A percentile compares a stretch with the other conserved stretches of the same genome.
These are phyloP conservation scores for Priceomyces fermenticarens DNA, from an alignment of 805 yeast genomes.

Conservation along the genomic window DNA sequence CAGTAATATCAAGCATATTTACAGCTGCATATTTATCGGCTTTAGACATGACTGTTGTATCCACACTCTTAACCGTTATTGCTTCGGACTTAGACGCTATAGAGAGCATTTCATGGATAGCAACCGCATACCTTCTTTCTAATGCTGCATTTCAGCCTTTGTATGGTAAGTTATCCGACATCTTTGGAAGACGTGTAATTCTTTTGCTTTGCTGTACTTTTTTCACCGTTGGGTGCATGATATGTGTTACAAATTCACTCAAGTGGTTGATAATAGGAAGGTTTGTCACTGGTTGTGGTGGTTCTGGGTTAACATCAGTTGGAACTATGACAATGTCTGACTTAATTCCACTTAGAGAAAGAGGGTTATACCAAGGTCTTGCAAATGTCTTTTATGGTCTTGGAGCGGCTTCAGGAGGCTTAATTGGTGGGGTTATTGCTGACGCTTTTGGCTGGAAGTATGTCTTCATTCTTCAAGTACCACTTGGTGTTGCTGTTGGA, in stretches of 20 bases:
- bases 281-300: constrained; percentile 82
- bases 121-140: constrained; percentile 64
- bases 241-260: constrained; percentile 53
- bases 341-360: constrained; percentile 66
- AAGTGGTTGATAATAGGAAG: constrained; percentile 53
- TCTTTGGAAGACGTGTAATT: constrained; percentile 61
- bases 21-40: constrained; percentile 56
- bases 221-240: constrained; percentile 54
- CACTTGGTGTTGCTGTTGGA: constrained; percentile 42
- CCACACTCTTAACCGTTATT: constrained; percentile 61
- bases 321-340: constrained; percentile 77
- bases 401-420: constrained; percentile 54
- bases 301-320: constrained; percentile 81
- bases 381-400: constrained; percentile 73
- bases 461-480: constrained; percentile 40
- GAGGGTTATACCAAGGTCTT: constrained; percentile 83
- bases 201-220: constrained; percentile 49
- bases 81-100: constrained; percentile 68
- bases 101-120: constrained; percentile 68
- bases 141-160: constrained; percentile 74
- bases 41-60: constrained; percentile 64
- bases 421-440: constrained; percentile 52
- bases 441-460: constrained; percentile 52
- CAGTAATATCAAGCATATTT: constrained; percentile 30
- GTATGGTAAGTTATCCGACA: constrained; percentile 68